Conservation (phyloP, 2,329 filamentous ascomycete genomes). For the Neonectria coccinea region DNA sequence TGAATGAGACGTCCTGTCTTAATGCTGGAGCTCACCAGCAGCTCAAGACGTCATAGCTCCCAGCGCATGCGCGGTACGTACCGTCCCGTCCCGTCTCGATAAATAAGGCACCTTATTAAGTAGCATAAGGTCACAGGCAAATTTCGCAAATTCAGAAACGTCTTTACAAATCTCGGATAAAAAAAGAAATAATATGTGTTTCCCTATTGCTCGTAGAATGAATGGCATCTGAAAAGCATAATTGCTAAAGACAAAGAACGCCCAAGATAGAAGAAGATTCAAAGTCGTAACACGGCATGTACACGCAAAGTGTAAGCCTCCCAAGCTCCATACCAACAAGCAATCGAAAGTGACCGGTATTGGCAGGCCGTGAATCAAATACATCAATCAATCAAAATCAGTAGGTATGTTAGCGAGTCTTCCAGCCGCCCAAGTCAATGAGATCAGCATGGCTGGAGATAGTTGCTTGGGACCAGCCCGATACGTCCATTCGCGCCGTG, state of each 20-base stretch:
- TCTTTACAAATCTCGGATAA: not conserved
- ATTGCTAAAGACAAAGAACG: slow-evolving; percentile 27
- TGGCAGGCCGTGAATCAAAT: slow-evolving; percentile 31
- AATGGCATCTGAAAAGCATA: slow-evolving; percentile 36
- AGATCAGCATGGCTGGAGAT: slow-evolving; percentile 66
- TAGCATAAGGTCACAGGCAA: no score
- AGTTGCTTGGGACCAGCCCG: slow-evolving; percentile 76
- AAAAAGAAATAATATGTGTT: slow-evolving; percentile 5
- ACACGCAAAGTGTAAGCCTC: slow-evolving; percentile 20
- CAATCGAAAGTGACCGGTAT: slow-evolving; percentile 29
- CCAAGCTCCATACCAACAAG: slow-evolving; percentile 31
- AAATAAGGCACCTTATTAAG: no score
- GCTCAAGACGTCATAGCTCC: slow-evolving; percentile 41
- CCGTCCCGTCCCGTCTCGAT: not conserved
- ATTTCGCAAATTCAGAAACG: not conserved
- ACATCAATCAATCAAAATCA: slow-evolving; percentile 27
- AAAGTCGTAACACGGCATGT: slow-evolving; percentile 30
- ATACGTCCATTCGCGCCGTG: slow-evolving; percentile 72
- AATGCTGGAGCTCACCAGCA: slow-evolving; percentile 26
- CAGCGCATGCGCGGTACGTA: slow-evolving; percentile 33
- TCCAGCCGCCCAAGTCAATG: slow-evolving; percentile 22
- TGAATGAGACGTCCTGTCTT: slow-evolving; percentile 30
- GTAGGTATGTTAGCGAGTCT: slow-evolving; percentile 25
- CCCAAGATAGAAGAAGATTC: slow-evolving; percentile 20
- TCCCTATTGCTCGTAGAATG: slow-evolving; percentile 26